Evolutionary conservation across 1,139 yeast genomes (phyloP).

Genomic region (Saccharomyces hybrid): DNA sequence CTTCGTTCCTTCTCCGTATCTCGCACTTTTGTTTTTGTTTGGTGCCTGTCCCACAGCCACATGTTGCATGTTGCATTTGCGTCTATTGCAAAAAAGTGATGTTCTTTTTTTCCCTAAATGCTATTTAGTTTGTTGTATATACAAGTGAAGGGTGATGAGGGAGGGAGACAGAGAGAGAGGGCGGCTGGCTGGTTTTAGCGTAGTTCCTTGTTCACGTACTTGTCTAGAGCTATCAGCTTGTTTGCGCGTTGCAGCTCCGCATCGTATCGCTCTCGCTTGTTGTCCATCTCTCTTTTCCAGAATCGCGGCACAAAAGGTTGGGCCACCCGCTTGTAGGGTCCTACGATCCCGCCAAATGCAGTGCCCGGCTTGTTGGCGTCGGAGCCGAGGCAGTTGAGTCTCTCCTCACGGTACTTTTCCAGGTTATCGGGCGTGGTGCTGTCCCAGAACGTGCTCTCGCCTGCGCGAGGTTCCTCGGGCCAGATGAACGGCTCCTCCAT

Average conservation of each 20-base stretch:
- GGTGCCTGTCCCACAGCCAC: too few relatives aligned
- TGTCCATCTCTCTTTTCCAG: slow-evolving; percentile 39
- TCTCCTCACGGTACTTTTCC: slow-evolving; percentile 39
- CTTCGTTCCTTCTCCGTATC: too few relatives aligned
- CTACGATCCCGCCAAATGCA: slow-evolving; percentile 72
- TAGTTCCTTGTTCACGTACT: background rate
- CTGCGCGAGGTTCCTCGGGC: slow-evolving; percentile 63
- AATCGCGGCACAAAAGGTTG: slow-evolving; percentile 61
- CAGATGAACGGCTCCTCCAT: slow-evolving; percentile 90
- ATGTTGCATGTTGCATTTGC: too few relatives aligned
- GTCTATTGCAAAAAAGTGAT: too few relatives aligned
- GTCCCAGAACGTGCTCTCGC: slow-evolving; percentile 35
- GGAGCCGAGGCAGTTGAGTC: slow-evolving; percentile 48
- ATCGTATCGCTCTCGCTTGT: slow-evolving; percentile 31
- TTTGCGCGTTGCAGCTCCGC: slow-evolving; percentile 12
- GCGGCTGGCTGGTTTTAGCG: too few relatives aligned
- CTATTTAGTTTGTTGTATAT: too few relatives aligned
- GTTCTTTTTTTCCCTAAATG: too few relatives aligned
- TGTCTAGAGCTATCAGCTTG: slow-evolving; percentile 13
- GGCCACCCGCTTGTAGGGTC: slow-evolving; percentile 59
- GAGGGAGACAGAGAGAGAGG: too few relatives aligned
- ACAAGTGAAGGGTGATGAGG: too few relatives aligned
- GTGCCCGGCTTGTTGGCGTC: slow-evolving; percentile 60
- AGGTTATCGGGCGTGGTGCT: slow-evolving; percentile 35
- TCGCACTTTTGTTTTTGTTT: too few relatives aligned